These are phyloP conservation scores for Paramecium bursaria DNA, from an alignment of 73 alveolate genomes.

Conservation along the genomic window DNA sequence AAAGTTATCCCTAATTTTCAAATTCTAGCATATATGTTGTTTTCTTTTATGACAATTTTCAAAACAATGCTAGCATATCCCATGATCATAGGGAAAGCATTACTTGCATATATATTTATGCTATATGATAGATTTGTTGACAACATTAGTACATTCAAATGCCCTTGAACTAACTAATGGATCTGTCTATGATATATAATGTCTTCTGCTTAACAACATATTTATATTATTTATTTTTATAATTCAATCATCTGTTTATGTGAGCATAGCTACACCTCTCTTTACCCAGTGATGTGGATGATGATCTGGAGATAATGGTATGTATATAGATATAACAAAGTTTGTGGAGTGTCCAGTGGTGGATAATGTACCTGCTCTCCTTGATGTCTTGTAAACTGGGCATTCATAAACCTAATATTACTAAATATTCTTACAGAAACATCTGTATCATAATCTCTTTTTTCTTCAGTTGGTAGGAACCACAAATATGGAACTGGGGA, in stretches of 20 bases:
- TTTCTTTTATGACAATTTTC: conserved; percentile 22
- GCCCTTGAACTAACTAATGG: no score
- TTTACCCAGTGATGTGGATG: conserved; percentile 97
- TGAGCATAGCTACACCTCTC: conserved; percentile 99
- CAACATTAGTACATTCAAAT: neutral
- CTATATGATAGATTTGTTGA: neutral
- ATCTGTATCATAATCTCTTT: conserved; percentile 83
- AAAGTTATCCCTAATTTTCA: neutral
- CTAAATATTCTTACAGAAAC: conserved; percentile 18
- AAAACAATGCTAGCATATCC: conserved; percentile 18
- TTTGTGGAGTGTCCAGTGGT: conserved; percentile 99
- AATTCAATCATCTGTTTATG: conserved; percentile 90
- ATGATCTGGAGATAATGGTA: conserved; percentile 94
- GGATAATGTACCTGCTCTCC: conserved; percentile 99
- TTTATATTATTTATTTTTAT: neutral
- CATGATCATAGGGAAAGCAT: conserved; percentile 29
- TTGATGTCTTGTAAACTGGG: conserved; percentile 99
- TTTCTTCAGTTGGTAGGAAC: conserved; percentile 89
- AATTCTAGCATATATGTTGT: neutral
- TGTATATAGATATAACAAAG: conserved; percentile 95
- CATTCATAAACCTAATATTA: conserved; percentile 72
- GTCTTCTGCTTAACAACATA: no score
- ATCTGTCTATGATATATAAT: no score
- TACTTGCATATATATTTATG: neutral
- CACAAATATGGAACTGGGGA: conserved; percentile 92